A percentile compares a stretch with the other conserved stretches of the same genome.
phyloP scores from a whole-genome alignment of 2,329 filamentous ascomycete species.

The Beauveria rudraprayagi region DNA sequence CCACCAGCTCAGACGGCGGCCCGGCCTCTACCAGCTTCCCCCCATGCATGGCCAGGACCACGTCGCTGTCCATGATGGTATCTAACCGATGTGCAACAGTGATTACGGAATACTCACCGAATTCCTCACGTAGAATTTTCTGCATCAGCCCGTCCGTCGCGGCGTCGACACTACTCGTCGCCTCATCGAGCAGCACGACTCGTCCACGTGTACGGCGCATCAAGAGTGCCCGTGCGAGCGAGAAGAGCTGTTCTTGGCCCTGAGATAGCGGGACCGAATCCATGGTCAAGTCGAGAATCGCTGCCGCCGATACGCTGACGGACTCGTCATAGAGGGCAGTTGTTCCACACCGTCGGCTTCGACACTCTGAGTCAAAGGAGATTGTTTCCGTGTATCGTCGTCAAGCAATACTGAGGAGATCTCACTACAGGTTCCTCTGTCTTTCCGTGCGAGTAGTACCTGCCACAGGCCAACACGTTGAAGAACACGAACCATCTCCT shows the following conservation, averaged over 20 bases:
- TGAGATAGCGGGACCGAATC: slow-evolving; percentile 4
- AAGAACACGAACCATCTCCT: slow-evolving; percentile 9
- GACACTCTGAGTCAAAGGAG: background rate
- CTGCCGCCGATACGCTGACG: background rate
- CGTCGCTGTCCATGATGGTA: slow-evolving; percentile 5
- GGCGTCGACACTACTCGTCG: slow-evolving; percentile 3
- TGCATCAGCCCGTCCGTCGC: slow-evolving; percentile 10
- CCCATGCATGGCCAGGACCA: background rate
- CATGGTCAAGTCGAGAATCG: background rate
- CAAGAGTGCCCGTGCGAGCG: background rate
- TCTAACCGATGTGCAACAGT: background rate
- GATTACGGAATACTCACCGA: slow-evolving; percentile 11
- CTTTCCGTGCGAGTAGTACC: background rate
- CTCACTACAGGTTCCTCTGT: background rate
- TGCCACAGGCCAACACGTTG: background rate
- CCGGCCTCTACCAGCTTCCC: background rate
- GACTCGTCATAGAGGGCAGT: background rate
- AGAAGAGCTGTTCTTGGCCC: slow-evolving; percentile 5
- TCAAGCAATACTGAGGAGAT: background rate
- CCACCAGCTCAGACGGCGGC: background rate
- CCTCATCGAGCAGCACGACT: slow-evolving; percentile 15
- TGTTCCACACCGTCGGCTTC: background rate
- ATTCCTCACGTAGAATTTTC: slow-evolving; percentile 7
- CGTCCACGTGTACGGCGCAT: slow-evolving; percentile 3
- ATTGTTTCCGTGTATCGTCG: background rate